Evolutionary conservation across 2,329 filamentous ascomycete genomes (phyloP).

Genomic region (Aphanoascus verrucosus): DNA sequence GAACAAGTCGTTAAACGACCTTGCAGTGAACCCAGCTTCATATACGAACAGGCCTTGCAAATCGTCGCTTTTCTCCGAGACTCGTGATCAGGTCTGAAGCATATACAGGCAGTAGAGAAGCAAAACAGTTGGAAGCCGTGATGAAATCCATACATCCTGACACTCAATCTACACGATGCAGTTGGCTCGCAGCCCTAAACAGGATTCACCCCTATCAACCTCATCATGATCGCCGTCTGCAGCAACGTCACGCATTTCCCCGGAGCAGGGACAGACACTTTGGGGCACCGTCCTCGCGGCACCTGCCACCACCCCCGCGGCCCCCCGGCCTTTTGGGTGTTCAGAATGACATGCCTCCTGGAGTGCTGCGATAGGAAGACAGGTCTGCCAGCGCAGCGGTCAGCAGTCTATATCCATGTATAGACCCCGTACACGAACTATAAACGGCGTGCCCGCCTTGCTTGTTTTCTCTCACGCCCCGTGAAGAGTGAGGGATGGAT

Average conservation of each 20-base stretch:
- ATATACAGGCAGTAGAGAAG: no score
- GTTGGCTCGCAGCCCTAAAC: not conserved
- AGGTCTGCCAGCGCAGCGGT: constrained; percentile 13
- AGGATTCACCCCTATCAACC: no score
- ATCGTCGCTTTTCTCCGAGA: not conserved
- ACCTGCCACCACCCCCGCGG: not conserved
- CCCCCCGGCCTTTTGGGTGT: not conserved
- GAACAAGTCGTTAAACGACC: not conserved
- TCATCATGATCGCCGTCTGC: not conserved
- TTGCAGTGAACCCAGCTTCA: no score
- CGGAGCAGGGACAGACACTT: not conserved
- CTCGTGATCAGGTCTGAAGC: not conserved
- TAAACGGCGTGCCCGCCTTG: not conserved
- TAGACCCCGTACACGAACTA: not conserved
- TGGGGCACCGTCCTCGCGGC: no score
- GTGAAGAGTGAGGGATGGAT: no score
- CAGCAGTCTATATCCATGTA: constrained; percentile 3
- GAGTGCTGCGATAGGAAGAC: constrained; percentile 13
- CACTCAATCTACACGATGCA: not conserved
- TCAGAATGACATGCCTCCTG: not conserved
- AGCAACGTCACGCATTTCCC: not conserved
- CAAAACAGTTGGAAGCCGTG: not conserved
- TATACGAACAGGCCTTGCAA: no score
- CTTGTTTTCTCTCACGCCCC: no score
- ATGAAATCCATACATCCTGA: not conserved